phyloP scores from a whole-genome alignment of 2,329 filamentous ascomycete species.

The Alternaria arbusti region DNA sequence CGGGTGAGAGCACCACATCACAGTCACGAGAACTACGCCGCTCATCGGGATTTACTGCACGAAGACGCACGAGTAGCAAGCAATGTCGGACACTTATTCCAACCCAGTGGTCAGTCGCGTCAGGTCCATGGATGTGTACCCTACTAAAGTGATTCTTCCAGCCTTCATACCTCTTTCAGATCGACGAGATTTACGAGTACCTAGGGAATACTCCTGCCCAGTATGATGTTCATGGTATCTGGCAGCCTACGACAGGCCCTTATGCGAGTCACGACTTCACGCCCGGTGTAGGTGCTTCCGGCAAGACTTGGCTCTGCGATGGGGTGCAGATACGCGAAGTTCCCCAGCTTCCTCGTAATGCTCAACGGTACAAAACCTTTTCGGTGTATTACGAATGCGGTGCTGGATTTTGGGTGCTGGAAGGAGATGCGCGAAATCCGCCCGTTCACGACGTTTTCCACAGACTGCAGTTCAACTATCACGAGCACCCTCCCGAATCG shows the following conservation, averaged over 20 bases:
- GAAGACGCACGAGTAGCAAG: neutral
- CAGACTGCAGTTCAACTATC: conserved; percentile 32
- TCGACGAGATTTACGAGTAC: conserved; percentile 34
- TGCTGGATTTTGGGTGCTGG: conserved; percentile 29
- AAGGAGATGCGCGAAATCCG: conserved; percentile 18
- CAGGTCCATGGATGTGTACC: neutral
- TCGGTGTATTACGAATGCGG: conserved; percentile 31
- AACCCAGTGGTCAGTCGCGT: conserved; percentile 7
- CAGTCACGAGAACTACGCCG: conserved; percentile 8
- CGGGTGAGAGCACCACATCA: conserved; percentile 13
- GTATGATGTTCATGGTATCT: conserved; percentile 11
- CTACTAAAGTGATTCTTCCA: neutral
- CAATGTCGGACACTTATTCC: conserved; percentile 22
- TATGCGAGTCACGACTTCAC: neutral
- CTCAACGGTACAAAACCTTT: conserved; percentile 11
- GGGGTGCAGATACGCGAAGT: conserved; percentile 10
- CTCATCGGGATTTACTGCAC: neutral
- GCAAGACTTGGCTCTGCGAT: conserved; percentile 25
- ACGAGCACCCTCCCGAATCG: conserved; percentile 5
- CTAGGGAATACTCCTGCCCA: neutral
- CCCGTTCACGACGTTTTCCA: conserved; percentile 18
- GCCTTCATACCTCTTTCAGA: conserved; percentile 32
- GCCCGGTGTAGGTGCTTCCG: conserved; percentile 14
- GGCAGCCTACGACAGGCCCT: conserved; percentile 19
- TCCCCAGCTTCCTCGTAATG: neutral